These are phyloP conservation scores for Obelidium mucronatum DNA, from an alignment of 192 early-diverging fungal species.

Conservation along the genomic window DNA sequence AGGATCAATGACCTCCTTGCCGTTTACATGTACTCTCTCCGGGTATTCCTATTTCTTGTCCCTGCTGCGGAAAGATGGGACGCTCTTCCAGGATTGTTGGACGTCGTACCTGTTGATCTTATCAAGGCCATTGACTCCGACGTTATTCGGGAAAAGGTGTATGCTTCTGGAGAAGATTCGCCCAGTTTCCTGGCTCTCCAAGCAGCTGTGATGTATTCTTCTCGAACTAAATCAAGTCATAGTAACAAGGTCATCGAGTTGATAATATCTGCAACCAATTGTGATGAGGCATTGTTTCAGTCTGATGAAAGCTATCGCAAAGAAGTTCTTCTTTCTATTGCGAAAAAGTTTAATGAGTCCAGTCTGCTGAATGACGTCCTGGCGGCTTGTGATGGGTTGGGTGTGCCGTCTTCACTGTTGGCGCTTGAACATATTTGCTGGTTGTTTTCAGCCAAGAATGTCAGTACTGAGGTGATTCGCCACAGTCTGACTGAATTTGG, in stretches of 20 bases:
- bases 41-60: constrained; percentile 15
- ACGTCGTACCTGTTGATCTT: constrained; percentile 3
- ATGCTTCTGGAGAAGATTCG: neutral
- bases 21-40: constrained; percentile 39
- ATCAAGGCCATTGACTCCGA: constrained; percentile 15
- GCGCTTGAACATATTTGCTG: constrained; percentile 21
- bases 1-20: constrained; percentile 37
- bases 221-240: constrained; percentile 21
- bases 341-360: neutral
- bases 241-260: constrained; percentile 1
- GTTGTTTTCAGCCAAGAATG: neutral
- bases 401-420: neutral
- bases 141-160: neutral
- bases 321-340: neutral
- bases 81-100: neutral
- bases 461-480: constrained; percentile 1
- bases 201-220: neutral
- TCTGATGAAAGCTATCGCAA: constrained; percentile 12
- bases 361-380: constrained; percentile 25
- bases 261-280: neutral
- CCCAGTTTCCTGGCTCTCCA: neutral
- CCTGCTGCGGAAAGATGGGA: neutral
- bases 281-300: constrained; percentile 2
- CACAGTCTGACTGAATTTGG: constrained; percentile 20
- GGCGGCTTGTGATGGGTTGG: constrained; percentile 10